Evolutionary conservation across 2,329 filamentous ascomycete species (phyloP), one percentile per base, ranked within the genome.

Genomic region (Blastomyces percursus): DNA sequence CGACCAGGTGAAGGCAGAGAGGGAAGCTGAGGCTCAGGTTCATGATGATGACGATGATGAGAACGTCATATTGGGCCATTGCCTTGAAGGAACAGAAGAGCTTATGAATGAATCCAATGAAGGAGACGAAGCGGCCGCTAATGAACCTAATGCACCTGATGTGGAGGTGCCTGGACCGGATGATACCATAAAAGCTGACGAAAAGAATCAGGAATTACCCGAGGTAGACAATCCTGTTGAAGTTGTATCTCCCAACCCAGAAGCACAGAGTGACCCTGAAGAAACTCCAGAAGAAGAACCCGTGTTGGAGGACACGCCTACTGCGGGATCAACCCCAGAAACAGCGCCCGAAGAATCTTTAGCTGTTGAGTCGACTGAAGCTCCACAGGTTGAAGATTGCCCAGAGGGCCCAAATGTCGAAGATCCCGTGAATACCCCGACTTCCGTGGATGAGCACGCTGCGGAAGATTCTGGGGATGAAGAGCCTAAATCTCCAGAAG

Each of bases 11-110:
- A 59, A 64, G 42, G 64, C 65, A 12, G 64, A 64, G 51, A 66
- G 64, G 44, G 65, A 66, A 44, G 62, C 64, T 14, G 62, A 64
- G 63, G 68, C 73, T 61, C 66, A 70, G 38, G 65, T 54, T 19
- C 16, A 44, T 44, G 38, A 16, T 5, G 42, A 66, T 46, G 62
- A 64, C 19, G 59, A 59, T 27, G 42, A 59, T 27, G 42, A 59
- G 3, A 46, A 27, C 24, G 21, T 46, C 19, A 1, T 21, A 9
- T 5, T 48, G 14, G 27, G 46, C 21, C 8, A 4, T 6, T 32
- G 16, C 3, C 24, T 59, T 14, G 61, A 64, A 11, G 62, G 64
- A 61, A 67, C 73, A 62, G 56, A 69, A 38, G 67, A 70, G 40
- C 68, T 69, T 59, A 67, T 69, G 38, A 66, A 54, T 61, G 66